Base-by-base conservation (phyloP, 345 rosid species). In the Camelina neglecta region DNA sequence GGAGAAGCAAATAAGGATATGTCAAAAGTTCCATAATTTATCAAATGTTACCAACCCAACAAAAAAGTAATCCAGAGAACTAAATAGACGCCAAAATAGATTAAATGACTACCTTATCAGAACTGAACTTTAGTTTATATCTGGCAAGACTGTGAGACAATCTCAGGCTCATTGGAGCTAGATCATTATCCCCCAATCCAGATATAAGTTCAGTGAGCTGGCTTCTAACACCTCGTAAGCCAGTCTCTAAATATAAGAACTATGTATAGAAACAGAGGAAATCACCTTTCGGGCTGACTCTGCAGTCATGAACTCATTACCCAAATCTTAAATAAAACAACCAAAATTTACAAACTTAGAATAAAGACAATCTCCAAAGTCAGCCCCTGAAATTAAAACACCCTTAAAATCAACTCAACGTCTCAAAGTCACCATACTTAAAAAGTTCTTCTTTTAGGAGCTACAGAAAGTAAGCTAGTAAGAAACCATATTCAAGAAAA, bases 131-230 rank as follows among this genome's bases (percentile, higher is more conserved):
- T n/a, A n/a, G n/a, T n/a, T n/a, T n/a, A n/a, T n/a, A n/a, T n/a
- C n/a, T n/a, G n/a, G n/a, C n/a, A n/a, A n/a, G n/a, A n/a, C n/a
- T n/a, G n/a, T n/a, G n/a, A n/a, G n/a, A n/a, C n/a, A n/a, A n/a
- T n/a, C n/a, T n/a, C n/a, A n/a, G n/a, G n/a, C n/a, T n/a, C n/a
- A n/a, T n/a, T n/a, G n/a, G n/a, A n/a, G n/a, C n/a, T n/a, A 95
- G 76, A 77, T 95, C 99, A 58, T 87, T 89, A 41, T 76, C 86
- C 7, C 83, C 96, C 39, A 95, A 75, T 69, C 96, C 99, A 68
- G 93, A 56, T 13, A 95, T 88, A 54, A 95, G 98, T 48, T 95
- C 99, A 1, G 89, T 84, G 45, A 95, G 79, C 85, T 92, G 99
- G 71, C 88, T 85, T 79, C 99, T 86, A 24, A 89, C 84, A 42